Conservation (phyloP, 441 rosid genomes). For the Hura crepitans region DNA sequence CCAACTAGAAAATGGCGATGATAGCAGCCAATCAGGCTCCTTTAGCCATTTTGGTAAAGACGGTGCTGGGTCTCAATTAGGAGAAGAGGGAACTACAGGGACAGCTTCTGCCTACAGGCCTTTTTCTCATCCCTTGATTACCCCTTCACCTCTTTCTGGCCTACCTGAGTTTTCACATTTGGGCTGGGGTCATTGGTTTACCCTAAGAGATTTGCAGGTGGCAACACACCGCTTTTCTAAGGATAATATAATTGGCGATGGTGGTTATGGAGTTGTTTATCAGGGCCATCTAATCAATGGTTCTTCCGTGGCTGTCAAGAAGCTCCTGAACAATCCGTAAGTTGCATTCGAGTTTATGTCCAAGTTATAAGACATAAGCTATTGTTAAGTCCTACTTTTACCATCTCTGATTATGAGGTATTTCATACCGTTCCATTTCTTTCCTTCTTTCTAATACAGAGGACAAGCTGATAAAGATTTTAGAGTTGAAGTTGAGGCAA, state of each 20-base stretch:
- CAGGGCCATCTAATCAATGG: constrained; percentile 67
- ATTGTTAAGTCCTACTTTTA: constrained; percentile 10
- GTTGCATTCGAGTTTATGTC: constrained; percentile 28
- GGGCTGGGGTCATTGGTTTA: constrained; percentile 99
- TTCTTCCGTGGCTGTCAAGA: constrained; percentile 83
- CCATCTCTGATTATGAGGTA: constrained; percentile 1
- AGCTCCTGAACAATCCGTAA: constrained; percentile 79
- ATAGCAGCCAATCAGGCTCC: constrained; percentile 65
- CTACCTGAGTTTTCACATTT: constrained; percentile 80
- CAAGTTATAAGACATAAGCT: constrained; percentile 1
- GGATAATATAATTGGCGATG: constrained; percentile 87
- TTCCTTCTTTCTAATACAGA: constrained; percentile 30
- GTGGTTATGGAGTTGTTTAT: constrained; percentile 93
- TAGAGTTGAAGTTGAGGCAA: constrained; percentile 89
- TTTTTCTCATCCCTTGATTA: constrained; percentile 57
- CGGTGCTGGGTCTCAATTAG: constrained; percentile 46
- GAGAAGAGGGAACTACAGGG: constrained; percentile 53
- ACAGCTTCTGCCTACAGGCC: constrained; percentile 34
- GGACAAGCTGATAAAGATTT: constrained; percentile 99
- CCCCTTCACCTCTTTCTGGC: constrained; percentile 79
- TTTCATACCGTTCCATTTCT: constrained; percentile 8
- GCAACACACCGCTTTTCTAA: constrained; percentile 87
- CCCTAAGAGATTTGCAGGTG: constrained; percentile 80
- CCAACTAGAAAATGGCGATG: constrained; percentile 53
- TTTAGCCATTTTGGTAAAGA: constrained; percentile 50